Percentiles rank a stretch among this genome's conserved stretches.
These are phyloP conservation scores for Allomyces macrogynus DNA, from an alignment of 192 early-diverging fungal species.

Conservation along the genomic window DNA sequence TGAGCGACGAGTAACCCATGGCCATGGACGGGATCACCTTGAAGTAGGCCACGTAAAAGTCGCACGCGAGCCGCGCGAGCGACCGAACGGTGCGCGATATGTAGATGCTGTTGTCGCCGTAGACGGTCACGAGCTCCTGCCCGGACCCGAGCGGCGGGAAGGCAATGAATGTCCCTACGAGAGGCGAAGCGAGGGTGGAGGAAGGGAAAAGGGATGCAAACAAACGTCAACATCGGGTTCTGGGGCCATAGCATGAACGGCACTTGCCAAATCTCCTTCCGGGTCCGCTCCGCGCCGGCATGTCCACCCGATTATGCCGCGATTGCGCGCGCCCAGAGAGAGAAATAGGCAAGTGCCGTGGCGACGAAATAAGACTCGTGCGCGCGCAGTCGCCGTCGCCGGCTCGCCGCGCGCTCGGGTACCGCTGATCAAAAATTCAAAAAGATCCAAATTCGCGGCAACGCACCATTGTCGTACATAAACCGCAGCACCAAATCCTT, in stretches of 20 bases:
- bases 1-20: slow-evolving; percentile 3
- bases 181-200: too few species aligned
- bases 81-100: slow-evolving; percentile 48
- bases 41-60: not conserved
- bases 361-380: too few species aligned
- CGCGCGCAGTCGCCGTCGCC: too few species aligned
- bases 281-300: too few species aligned
- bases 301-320: too few species aligned
- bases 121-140: slow-evolving; percentile 27
- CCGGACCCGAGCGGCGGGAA: slow-evolving; percentile 39
- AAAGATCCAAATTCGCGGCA: not conserved
- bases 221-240: too few species aligned
- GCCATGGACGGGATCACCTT: slow-evolving; percentile 4
- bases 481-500: slow-evolving; percentile 41
- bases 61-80: slow-evolving; percentile 43
- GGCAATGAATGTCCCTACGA: slow-evolving; percentile 21
- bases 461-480: slow-evolving; percentile 54
- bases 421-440: too few species aligned
- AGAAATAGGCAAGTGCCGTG: slow-evolving; percentile 1
- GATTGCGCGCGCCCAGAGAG: not conserved
- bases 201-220: too few species aligned
- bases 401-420: too few species aligned
- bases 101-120: slow-evolving; percentile 45
- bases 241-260: too few species aligned
- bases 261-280: too few species aligned